A percentile compares a stretch with the other conserved stretches of the same genome.
phyloP scores from a whole-genome alignment of 2,329 filamentous ascomycete species.

The Trichoderma koningiopsis region DNA sequence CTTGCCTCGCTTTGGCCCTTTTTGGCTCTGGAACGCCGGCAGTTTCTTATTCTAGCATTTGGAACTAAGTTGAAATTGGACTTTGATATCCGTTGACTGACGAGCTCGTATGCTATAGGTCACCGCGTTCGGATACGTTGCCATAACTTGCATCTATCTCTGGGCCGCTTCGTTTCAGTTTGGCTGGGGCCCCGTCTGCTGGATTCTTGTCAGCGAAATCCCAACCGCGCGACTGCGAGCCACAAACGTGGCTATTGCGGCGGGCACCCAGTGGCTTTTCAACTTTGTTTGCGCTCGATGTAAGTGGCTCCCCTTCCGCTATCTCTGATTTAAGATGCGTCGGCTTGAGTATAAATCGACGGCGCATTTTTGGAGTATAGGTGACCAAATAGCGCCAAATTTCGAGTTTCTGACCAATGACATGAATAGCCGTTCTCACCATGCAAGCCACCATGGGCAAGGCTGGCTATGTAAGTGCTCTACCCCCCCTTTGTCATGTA shows the following conservation, averaged over 20 bases:
- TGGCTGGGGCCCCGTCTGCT: constrained; percentile 71
- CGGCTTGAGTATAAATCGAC: too few species aligned
- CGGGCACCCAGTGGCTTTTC: constrained; percentile 72
- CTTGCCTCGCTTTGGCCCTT: too few species aligned
- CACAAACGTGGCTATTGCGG: constrained; percentile 68
- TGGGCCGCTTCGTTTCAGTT: constrained; percentile 72
- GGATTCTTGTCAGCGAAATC: constrained; percentile 72
- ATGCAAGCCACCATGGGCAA: constrained; percentile 62
- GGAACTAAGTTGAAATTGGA: too few species aligned
- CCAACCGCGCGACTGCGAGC: constrained; percentile 66
- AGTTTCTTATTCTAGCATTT: neutral
- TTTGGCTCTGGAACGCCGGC: neutral
- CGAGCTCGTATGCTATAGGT: constrained; percentile 39
- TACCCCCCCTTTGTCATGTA: neutral
- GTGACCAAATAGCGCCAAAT: neutral
- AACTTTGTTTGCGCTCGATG: constrained; percentile 71
- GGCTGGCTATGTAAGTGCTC: constrained; percentile 43
- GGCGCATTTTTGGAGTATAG: too few species aligned
- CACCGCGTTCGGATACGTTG: constrained; percentile 68
- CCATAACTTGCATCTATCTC: constrained; percentile 71
- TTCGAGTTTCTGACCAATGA: neutral
- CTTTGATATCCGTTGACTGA: neutral
- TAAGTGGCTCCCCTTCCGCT: constrained; percentile 28
- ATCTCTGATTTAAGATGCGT: neutral
- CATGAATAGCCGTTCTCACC: constrained; percentile 55